Conservation (phyloP, 192 early-diverging fungal genomes). For the Podila horticola region DNA sequence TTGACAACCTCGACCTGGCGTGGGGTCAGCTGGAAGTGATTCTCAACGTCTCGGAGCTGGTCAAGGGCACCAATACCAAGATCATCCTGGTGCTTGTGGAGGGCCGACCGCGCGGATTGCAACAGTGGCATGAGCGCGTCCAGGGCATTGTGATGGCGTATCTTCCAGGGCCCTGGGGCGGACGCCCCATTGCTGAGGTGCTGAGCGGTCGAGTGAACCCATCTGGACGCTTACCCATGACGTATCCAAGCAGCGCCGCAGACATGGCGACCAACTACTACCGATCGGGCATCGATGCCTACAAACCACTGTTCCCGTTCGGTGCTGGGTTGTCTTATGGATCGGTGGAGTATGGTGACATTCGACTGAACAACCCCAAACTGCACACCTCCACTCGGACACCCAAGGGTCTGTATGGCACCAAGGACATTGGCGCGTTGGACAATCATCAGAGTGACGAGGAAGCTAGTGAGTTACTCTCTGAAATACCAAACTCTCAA, state of each 20-base stretch:
- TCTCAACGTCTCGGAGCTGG: slow-evolving; percentile 34
- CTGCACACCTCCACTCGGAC: slow-evolving; percentile 13
- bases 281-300: slow-evolving; percentile 44
- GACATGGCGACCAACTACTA: slow-evolving; percentile 54
- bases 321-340: slow-evolving; percentile 67
- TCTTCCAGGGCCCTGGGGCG: slow-evolving; percentile 69
- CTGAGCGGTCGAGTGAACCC: slow-evolving; percentile 68
- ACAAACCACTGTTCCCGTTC: slow-evolving; percentile 67
- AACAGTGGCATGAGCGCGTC: slow-evolving; percentile 50
- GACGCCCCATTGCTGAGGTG: slow-evolving; percentile 64
- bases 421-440: too few relatives aligned
- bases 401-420: background rate
- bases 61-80: slow-evolving; percentile 24
- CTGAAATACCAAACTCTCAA: too few relatives aligned
- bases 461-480: too few relatives aligned
- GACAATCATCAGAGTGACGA: too few relatives aligned
- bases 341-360: slow-evolving; percentile 54
- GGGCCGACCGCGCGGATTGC: slow-evolving; percentile 65
- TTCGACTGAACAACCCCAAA: slow-evolving; percentile 29
- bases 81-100: slow-evolving; percentile 62
- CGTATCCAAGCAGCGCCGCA: slow-evolving; percentile 62
- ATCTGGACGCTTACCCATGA: slow-evolving; percentile 65
- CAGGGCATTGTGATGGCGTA: slow-evolving; percentile 61
- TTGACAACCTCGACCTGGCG: slow-evolving; percentile 57
- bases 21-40: slow-evolving; percentile 59